phyloP scores from a whole-genome alignment of 495 filamentous ascomycete genomes.

The Pseudoneurospora amorphoporcata region DNA sequence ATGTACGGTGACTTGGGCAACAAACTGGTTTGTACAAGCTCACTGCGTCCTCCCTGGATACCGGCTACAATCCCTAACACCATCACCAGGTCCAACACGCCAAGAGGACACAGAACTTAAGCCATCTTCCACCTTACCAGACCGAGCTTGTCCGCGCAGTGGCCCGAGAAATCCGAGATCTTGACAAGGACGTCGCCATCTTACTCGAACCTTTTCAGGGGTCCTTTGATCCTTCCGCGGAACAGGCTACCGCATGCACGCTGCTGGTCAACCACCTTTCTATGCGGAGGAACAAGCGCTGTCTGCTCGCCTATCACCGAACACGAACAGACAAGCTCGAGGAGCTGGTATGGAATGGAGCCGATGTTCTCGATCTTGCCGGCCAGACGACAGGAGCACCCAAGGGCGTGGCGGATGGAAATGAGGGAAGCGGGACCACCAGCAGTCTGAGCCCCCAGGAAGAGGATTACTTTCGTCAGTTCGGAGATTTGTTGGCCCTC shows the following conservation, averaged over 20 bases:
- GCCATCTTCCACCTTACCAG: slow-evolving; percentile 85
- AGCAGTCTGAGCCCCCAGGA: slow-evolving; percentile 94
- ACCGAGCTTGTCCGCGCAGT: slow-evolving; percentile 82
- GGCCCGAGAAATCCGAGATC: slow-evolving; percentile 84
- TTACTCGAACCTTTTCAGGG: slow-evolving; percentile 74
- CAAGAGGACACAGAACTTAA: slow-evolving; percentile 84
- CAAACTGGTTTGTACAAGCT: slow-evolving; percentile 52
- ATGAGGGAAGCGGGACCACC: slow-evolving; percentile 22
- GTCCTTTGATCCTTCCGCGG: slow-evolving; percentile 72
- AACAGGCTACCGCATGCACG: slow-evolving; percentile 76
- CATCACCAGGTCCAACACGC: slow-evolving; percentile 80
- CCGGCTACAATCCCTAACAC: slow-evolving; percentile 9
- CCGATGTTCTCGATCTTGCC: slow-evolving; percentile 54
- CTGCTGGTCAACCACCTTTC: slow-evolving; percentile 88
- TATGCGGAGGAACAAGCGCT: slow-evolving; percentile 94
- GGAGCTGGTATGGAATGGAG: slow-evolving; percentile 84
- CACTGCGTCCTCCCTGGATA: background rate
- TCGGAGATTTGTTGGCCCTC: slow-evolving; percentile 81
- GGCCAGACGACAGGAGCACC: slow-evolving; percentile 27
- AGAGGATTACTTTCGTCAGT: slow-evolving; percentile 89
- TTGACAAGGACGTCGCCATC: slow-evolving; percentile 77
- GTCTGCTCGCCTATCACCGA: slow-evolving; percentile 88
- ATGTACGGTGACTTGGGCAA: slow-evolving; percentile 93
- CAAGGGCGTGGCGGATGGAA: slow-evolving; percentile 25
- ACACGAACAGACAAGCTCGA: slow-evolving; percentile 86